phyloP scores from a whole-genome alignment of 2,329 filamentous ascomycete genomes.

The Neonectria neomacrospora region DNA sequence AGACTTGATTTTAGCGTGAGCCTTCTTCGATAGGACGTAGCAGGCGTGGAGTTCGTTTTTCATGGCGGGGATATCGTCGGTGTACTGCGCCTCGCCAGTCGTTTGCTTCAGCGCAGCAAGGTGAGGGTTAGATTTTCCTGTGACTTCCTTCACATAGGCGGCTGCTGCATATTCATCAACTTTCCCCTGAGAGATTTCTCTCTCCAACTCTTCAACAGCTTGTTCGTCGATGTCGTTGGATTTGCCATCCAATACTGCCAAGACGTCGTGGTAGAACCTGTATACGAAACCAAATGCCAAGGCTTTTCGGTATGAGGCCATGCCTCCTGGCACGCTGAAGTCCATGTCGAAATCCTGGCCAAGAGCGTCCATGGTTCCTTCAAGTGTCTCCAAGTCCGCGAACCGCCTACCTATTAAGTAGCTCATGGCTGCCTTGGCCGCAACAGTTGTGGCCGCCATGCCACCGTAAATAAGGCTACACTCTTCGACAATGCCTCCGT shows the following conservation, averaged over 20 bases:
- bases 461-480: slow-evolving; percentile 91
- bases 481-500: slow-evolving; percentile 75
- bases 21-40: slow-evolving; percentile 86
- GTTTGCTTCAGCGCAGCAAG: slow-evolving; percentile 93
- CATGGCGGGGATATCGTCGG: slow-evolving; percentile 88
- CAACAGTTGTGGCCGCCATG: slow-evolving; percentile 92
- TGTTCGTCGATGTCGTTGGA: slow-evolving; percentile 71
- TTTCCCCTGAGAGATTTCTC: slow-evolving; percentile 81
- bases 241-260: slow-evolving; percentile 68
- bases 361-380: slow-evolving; percentile 90
- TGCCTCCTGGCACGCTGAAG: slow-evolving; percentile 94
- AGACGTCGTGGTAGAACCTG: slow-evolving; percentile 91
- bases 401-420: slow-evolving; percentile 83
- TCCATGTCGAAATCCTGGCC: slow-evolving; percentile 88
- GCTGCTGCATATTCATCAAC: slow-evolving; percentile 80
- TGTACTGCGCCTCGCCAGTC: slow-evolving; percentile 95
- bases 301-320: slow-evolving; percentile 95
- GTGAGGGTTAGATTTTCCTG: slow-evolving; percentile 88
- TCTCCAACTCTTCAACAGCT: slow-evolving; percentile 84
- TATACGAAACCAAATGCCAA: slow-evolving; percentile 96
- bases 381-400: slow-evolving; percentile 82
- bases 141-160: slow-evolving; percentile 82
- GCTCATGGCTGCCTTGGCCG: slow-evolving; percentile 80
- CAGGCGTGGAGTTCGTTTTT: slow-evolving; percentile 91
- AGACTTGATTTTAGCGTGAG: slow-evolving; percentile 84